Conservation (phyloP, 2,329 filamentous ascomycete genomes). For the Penicillium sp. region DNA sequence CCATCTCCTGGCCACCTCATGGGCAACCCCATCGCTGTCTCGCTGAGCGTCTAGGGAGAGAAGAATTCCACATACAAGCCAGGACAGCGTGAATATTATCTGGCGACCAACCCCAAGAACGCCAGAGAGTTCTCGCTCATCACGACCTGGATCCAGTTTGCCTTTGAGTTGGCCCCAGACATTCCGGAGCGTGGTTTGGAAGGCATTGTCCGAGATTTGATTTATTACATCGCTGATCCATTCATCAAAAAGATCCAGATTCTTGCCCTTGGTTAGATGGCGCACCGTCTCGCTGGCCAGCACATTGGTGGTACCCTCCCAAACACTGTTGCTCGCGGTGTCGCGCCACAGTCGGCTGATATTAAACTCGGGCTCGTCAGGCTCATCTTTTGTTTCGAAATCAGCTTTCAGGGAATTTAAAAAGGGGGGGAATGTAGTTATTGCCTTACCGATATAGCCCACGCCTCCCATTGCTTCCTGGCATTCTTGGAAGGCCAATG, state of each 20-base stretch:
- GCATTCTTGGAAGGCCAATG: constrained; percentile 33
- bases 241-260: constrained; percentile 34
- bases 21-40: constrained; percentile 35
- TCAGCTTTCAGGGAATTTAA: not conserved
- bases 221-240: constrained; percentile 52
- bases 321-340: constrained; percentile 56
- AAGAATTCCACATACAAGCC: constrained; percentile 40
- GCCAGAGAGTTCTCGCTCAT: constrained; percentile 12
- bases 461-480: constrained; percentile 26
- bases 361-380: constrained; percentile 63
- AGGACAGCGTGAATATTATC: constrained; percentile 41
- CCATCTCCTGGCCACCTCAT: constrained; percentile 44
- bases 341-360: constrained; percentile 69
- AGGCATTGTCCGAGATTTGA: constrained; percentile 13
- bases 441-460: constrained; percentile 30
- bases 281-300: constrained; percentile 59
- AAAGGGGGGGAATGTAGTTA: not conserved
- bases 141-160: constrained; percentile 4
- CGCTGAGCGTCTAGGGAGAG: constrained; percentile 43
- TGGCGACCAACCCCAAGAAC: constrained; percentile 33
- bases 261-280: constrained; percentile 15
- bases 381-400: constrained; percentile 20
- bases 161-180: constrained; percentile 9
- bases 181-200: constrained; percentile 9
- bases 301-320: constrained; percentile 74